Conservation (phyloP, 1,284 basidiomycete genomes). For the Bothia castanella region DNA sequence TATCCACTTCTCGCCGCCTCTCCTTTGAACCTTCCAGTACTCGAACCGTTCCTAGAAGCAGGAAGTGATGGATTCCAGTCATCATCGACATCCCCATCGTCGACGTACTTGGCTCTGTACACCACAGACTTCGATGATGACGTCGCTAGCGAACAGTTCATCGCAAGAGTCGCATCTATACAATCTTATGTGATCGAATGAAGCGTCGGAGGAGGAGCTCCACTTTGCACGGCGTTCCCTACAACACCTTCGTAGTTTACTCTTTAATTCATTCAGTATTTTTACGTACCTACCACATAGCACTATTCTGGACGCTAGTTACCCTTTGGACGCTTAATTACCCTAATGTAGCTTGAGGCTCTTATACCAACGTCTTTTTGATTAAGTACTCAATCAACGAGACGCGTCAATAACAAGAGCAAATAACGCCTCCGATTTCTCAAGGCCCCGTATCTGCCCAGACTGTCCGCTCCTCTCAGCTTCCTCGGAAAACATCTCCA, state of each 20-base stretch:
- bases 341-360: neutral
- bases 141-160: conserved; percentile 8
- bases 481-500: conserved; percentile 1
- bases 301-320: conserved; percentile 2
- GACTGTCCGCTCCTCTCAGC: conserved; percentile 8
- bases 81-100: conserved; percentile 28
- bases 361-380: too few relatives aligned
- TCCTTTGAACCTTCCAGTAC: conserved; percentile 10
- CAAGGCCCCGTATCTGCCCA: conserved; percentile 3
- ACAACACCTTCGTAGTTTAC: neutral
- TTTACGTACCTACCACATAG: conserved; percentile 3
- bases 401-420: conserved; percentile 26
- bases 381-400: conserved; percentile 9
- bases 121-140: conserved; percentile 8
- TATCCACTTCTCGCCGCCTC: conserved; percentile 10
- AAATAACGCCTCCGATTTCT: conserved; percentile 26
- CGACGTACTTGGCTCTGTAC: conserved; percentile 20
- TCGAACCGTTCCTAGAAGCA: conserved; percentile 16
- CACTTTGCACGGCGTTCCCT: conserved; percentile 1
- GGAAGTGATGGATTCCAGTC: conserved; percentile 23
- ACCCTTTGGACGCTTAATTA: conserved; percentile 10
- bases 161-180: conserved; percentile 16
- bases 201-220: conserved; percentile 2
- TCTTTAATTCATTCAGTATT: conserved; percentile 3
- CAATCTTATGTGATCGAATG: conserved; percentile 15